Conservation (phyloP, 306 rosid genomes). For the Cucumis sativus region DNA sequence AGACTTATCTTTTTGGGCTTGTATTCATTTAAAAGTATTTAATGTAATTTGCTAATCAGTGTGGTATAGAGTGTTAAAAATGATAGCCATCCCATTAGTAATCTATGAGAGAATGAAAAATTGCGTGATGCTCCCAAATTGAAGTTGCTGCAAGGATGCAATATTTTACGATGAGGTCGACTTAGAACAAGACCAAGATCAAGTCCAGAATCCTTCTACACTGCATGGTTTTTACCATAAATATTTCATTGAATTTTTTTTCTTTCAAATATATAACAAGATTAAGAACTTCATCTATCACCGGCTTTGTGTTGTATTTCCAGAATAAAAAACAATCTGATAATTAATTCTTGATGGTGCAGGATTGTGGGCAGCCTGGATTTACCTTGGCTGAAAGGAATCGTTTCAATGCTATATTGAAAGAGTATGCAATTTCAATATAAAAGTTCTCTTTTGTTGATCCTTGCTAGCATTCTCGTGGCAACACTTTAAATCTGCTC, state of each 20-base stretch:
- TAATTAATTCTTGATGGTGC: conserved; percentile 21
- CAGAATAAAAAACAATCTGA: neutral
- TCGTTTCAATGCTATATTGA: conserved; percentile 69
- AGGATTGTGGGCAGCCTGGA: conserved; percentile 98
- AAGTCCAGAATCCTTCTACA: neutral
- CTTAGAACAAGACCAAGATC: neutral
- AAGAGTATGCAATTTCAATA: conserved; percentile 44
- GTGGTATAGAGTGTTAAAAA: neutral
- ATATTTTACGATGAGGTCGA: neutral
- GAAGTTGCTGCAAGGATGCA: neutral
- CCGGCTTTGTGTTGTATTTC: neutral
- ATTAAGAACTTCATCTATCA: neutral
- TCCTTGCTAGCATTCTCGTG: neutral
- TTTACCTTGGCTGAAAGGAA: conserved; percentile 81
- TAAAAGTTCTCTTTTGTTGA: neutral
- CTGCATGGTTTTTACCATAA: neutral
- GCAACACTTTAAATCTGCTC: neutral
- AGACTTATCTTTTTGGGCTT: neutral
- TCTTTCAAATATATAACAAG: neutral
- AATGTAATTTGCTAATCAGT: neutral
- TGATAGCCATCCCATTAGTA: neutral
- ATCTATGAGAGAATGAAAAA: neutral
- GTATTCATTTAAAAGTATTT: neutral
- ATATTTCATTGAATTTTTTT: too few relatives aligned
- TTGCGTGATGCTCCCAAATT: neutral